These are phyloP conservation scores for Leccinum disarticulatum DNA, from an alignment of 768 basidiomycete genomes.

Conservation along the genomic window DNA sequence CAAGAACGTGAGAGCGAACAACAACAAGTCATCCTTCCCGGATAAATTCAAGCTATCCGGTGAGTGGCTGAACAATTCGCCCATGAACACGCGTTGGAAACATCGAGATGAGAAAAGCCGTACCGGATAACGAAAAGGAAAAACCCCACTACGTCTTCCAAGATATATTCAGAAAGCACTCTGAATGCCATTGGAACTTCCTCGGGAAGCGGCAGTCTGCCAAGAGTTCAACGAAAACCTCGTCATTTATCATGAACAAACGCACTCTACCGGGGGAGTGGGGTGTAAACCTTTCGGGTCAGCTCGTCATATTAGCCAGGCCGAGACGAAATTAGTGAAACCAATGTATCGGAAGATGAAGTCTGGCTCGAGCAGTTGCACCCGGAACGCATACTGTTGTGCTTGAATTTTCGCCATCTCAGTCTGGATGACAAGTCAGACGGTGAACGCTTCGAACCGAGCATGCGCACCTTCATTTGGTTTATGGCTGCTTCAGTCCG, in stretches of 20 bases:
- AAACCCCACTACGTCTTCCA: slow-evolving; percentile 93
- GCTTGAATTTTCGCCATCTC: slow-evolving; percentile 70
- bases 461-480: slow-evolving; percentile 61
- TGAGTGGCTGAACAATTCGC: slow-evolving; percentile 42
- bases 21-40: slow-evolving; percentile 83
- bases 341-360: slow-evolving; percentile 73
- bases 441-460: background rate
- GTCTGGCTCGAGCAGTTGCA: slow-evolving; percentile 85
- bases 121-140: slow-evolving; percentile 82
- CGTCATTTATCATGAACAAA: slow-evolving; percentile 8
- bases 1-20: slow-evolving; percentile 88
- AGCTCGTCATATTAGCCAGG: slow-evolving; percentile 89
- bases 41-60: slow-evolving; percentile 82
- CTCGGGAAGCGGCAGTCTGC: slow-evolving; percentile 81
- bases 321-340: slow-evolving; percentile 88
- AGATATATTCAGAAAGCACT: slow-evolving; percentile 87
- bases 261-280: slow-evolving; percentile 62
- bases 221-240: slow-evolving; percentile 7
- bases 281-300: slow-evolving; percentile 84
- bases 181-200: slow-evolving; percentile 85
- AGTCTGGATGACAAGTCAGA: slow-evolving; percentile 38
- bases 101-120: slow-evolving; percentile 21
- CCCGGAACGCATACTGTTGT: slow-evolving; percentile 79
- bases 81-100: background rate
- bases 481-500: slow-evolving; percentile 79